Evolutionary conservation across 192 early-diverging fungal species (phyloP).

Genomic region (Lobosporangium transversale): DNA sequence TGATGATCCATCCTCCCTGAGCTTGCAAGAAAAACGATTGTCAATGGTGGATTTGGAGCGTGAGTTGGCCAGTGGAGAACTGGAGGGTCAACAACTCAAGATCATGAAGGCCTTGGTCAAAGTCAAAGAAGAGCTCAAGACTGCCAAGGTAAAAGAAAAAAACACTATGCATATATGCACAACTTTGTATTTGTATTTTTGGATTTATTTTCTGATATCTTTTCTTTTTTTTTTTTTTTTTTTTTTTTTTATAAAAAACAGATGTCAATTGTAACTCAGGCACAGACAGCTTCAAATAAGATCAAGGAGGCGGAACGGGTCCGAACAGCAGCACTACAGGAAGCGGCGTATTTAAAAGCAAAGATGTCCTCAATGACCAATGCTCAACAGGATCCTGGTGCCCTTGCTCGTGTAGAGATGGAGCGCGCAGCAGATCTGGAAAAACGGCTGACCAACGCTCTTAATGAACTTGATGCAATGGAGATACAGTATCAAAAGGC

Average conservation of each 20-base stretch:
- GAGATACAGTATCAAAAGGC: conserved; percentile 43
- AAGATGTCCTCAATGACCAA: conserved; percentile 57
- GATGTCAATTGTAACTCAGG: conserved; percentile 56
- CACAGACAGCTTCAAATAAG: conserved; percentile 57
- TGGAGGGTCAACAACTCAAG: conserved; percentile 56
- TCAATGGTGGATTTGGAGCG: conserved; percentile 29
- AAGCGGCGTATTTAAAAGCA: conserved; percentile 64
- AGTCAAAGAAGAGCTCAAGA: conserved; percentile 58
- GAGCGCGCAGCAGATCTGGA: conserved; percentile 58
- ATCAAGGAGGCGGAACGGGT: conserved; percentile 61
- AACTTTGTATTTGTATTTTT: too few species aligned
- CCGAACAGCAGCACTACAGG: conserved; percentile 63
- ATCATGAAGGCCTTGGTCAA: conserved; percentile 57
- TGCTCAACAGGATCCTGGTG: conserved; percentile 44
- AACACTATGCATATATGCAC: too few species aligned
- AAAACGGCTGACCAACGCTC: conserved; percentile 53
- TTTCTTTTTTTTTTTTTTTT: too few species aligned
- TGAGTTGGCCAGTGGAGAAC: conserved; percentile 26
- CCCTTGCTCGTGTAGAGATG: conserved; percentile 55
- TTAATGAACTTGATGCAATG: conserved; percentile 53
- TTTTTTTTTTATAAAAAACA: too few species aligned
- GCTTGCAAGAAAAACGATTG: conserved; percentile 10
- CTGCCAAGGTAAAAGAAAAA: conserved; percentile 54
- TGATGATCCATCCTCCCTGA: neutral
- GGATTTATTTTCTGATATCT: too few species aligned